phyloP scores from a whole-genome alignment of 2,329 filamentous ascomycete genomes.

The Claviceps lovelessii region DNA sequence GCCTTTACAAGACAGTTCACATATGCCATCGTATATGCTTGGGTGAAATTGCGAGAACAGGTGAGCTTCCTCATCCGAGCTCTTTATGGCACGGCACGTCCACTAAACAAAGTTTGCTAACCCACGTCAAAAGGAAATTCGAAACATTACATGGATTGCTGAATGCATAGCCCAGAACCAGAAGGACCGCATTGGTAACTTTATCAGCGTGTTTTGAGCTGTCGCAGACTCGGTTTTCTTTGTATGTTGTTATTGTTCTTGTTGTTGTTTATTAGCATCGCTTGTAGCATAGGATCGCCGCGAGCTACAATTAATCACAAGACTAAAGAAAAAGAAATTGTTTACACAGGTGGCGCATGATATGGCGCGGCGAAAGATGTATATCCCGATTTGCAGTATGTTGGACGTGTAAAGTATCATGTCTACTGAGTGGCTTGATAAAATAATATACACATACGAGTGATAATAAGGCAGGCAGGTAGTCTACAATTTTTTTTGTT shows the following conservation, averaged over 20 bases:
- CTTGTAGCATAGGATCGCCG: constrained; percentile 29
- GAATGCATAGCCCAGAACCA: constrained; percentile 99
- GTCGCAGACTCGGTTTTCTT: not conserved
- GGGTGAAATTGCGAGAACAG: constrained; percentile 96
- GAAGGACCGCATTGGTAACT: constrained; percentile 97
- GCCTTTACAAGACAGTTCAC: constrained; percentile 96
- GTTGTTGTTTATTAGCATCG: constrained; percentile 13
- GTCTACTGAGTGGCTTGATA: constrained; percentile 13
- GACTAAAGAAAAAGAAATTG: constrained; percentile 16
- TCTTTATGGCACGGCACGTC: not conserved
- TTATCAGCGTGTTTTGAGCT: constrained; percentile 85
- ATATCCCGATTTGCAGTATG: not conserved
- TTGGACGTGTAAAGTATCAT: not conserved
- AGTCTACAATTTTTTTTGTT: constrained; percentile 25
- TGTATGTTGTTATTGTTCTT: not conserved
- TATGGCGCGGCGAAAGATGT: constrained; percentile 12
- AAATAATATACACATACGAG: constrained; percentile 35
- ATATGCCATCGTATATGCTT: constrained; percentile 86
- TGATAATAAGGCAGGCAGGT: constrained; percentile 8
- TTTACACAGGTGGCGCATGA: constrained; percentile 17
- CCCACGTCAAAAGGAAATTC: constrained; percentile 60
- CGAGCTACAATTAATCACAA: constrained; percentile 19
- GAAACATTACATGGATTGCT: constrained; percentile 98
- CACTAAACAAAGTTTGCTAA: constrained; percentile 16
- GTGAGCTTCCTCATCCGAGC: constrained; percentile 34